Evolutionary conservation across 2,329 filamentous ascomycete genomes (phyloP).

Genomic region (Hypomyces perniciosus): DNA sequence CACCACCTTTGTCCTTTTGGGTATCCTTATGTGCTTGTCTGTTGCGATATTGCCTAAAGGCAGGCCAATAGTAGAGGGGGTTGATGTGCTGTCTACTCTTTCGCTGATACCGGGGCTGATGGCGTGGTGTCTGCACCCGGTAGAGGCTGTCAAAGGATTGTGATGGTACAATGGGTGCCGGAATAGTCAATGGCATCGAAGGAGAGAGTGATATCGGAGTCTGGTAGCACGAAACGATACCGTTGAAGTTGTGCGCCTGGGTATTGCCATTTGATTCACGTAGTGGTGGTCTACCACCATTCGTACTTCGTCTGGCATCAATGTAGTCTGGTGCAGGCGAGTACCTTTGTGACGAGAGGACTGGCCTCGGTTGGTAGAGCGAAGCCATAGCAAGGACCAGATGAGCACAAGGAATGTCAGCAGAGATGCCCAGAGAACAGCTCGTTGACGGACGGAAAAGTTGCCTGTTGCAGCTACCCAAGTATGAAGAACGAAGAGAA

Average conservation of each 20-base stretch:
- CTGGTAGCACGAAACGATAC: slow-evolving; percentile 40
- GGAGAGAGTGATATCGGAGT: slow-evolving; percentile 37
- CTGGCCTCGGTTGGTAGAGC: slow-evolving; percentile 38
- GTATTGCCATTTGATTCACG: slow-evolving; percentile 48
- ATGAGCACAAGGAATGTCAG: slow-evolving; percentile 21
- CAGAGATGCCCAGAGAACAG: slow-evolving; percentile 23
- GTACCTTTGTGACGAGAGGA: slow-evolving; percentile 47
- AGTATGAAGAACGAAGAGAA: slow-evolving; percentile 22
- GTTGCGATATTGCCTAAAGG: slow-evolving; percentile 60
- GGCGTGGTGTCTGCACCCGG: slow-evolving; percentile 31
- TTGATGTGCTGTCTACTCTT: slow-evolving; percentile 40
- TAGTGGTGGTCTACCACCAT: slow-evolving; percentile 39
- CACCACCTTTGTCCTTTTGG: slow-evolving; percentile 55
- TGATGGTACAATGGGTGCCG: slow-evolving; percentile 46
- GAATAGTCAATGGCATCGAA: slow-evolving; percentile 42
- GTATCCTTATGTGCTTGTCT: slow-evolving; percentile 59
- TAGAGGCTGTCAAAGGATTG: slow-evolving; percentile 40
- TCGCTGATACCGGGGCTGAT: slow-evolving; percentile 30
- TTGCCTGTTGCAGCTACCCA: slow-evolving; percentile 23
- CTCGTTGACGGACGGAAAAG: slow-evolving; percentile 21
- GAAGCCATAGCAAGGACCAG: slow-evolving; percentile 29
- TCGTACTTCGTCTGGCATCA: slow-evolving; percentile 37
- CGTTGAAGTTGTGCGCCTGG: slow-evolving; percentile 38
- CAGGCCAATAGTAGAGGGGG: slow-evolving; percentile 55
- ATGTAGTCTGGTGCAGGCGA: slow-evolving; percentile 42